Conservation (phyloP, 169 alveolate species). For the Plasmodium inui region DNA sequence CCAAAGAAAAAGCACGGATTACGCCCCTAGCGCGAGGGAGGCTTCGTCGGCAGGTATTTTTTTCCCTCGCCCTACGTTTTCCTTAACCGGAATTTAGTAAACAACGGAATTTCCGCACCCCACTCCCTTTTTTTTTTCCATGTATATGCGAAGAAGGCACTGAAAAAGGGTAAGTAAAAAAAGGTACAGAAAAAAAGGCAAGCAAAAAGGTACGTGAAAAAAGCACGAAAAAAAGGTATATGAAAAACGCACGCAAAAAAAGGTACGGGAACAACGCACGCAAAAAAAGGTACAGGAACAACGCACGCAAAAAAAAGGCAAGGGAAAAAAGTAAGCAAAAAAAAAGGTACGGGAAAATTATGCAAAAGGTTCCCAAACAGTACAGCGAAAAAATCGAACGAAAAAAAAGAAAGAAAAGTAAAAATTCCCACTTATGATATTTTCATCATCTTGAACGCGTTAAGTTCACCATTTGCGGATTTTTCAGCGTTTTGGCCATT, state of each 20-base stretch:
- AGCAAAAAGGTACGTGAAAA: not conserved
- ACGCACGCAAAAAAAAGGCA: not conserved
- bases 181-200: not conserved
- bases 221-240: not conserved
- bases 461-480: not conserved
- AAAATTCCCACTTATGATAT: not conserved
- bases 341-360: not conserved
- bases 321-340: not conserved
- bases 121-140: not conserved
- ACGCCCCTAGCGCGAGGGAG: too few species aligned
- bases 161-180: not conserved
- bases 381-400: not conserved
- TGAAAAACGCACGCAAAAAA: not conserved
- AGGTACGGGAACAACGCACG: not conserved
- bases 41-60: too few species aligned
- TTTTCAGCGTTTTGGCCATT: not conserved
- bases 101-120: too few species aligned
- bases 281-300: not conserved
- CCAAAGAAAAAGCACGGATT: too few species aligned
- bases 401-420: not conserved
- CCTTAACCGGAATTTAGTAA: too few species aligned
- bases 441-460: not conserved
- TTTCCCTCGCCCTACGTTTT: too few species aligned
- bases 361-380: not conserved
- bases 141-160: not conserved